Conservation (phyloP, 2,329 filamentous ascomycete species). For the Fusarium devonianum region DNA sequence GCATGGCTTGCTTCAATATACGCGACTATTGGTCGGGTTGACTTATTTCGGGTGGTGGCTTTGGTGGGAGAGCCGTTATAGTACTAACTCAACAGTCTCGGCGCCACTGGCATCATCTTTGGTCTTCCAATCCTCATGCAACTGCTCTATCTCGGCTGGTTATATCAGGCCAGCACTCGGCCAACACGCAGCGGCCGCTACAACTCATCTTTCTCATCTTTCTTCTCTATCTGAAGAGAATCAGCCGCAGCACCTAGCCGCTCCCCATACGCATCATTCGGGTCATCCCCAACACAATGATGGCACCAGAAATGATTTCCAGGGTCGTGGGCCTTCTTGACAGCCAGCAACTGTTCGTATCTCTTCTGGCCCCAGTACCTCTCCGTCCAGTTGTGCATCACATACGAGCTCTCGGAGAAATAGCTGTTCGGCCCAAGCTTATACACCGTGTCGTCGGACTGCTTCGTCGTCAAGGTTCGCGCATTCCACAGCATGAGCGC, state of each 20-base stretch:
- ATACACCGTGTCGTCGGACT: slow-evolving; percentile 1
- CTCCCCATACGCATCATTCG: slow-evolving; percentile 4
- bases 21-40: no score
- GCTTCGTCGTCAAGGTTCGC: slow-evolving; percentile 7
- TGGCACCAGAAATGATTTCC: slow-evolving; percentile 4
- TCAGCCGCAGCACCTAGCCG: not conserved
- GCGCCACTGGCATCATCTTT: no score
- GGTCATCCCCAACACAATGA: slow-evolving; percentile 2
- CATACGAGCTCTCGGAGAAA: slow-evolving; percentile 10
- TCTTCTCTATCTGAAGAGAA: no score
- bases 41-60: no score
- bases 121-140: no score
- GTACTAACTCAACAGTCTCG: no score
- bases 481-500: slow-evolving; percentile 10
- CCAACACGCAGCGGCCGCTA: not conserved
- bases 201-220: not conserved
- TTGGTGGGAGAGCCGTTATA: no score
- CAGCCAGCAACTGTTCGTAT: slow-evolving; percentile 3
- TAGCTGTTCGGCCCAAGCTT: slow-evolving; percentile 10
- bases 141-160: no score
- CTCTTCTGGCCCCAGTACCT: slow-evolving; percentile 4
- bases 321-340: slow-evolving; percentile 6
- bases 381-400: slow-evolving; percentile 8
- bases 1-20: no score
- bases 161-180: not conserved